These are phyloP conservation scores for Ophioceras dolichostomum DNA, from an alignment of 2,329 filamentous ascomycete genomes.

Conservation along the genomic window DNA sequence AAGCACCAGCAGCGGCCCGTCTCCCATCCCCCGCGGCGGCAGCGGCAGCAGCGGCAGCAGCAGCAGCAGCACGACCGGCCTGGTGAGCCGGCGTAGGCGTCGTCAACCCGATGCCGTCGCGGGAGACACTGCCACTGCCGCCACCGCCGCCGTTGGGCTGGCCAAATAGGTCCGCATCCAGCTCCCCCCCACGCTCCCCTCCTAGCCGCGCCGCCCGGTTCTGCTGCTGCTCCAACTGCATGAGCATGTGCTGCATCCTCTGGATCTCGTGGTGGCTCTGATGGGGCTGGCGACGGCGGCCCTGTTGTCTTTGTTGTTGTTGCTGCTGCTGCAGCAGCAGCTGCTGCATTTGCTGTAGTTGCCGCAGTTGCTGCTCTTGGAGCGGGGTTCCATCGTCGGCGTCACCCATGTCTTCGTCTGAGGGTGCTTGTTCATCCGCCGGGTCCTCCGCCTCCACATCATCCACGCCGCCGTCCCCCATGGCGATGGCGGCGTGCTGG, in stretches of 20 bases:
- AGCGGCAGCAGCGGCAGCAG: background rate
- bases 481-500: too few relatives aligned
- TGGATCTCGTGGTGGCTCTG: background rate
- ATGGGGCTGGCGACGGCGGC: background rate
- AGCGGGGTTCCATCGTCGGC: conserved; percentile 2
- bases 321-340: background rate
- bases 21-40: background rate
- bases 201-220: too few relatives aligned
- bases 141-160: too few relatives aligned
- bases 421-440: background rate
- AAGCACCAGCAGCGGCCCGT: background rate
- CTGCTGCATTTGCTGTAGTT: background rate
- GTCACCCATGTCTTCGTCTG: conserved; percentile 3
- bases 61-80: background rate
- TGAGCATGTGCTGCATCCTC: background rate
- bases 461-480: too few relatives aligned
- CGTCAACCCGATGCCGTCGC: too few relatives aligned
- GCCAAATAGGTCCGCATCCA: too few relatives aligned
- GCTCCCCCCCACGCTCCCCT: too few relatives aligned
- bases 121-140: too few relatives aligned
- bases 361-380: background rate
- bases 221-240: too few relatives aligned
- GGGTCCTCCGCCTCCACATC: conserved; percentile 4
- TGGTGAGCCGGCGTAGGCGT: conserved; percentile 3
- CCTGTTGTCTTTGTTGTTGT: background rate